Base-by-base conservation (phyloP, 1,284 basidiomycete genomes). In the Fomitiporia mediterranea region DNA sequence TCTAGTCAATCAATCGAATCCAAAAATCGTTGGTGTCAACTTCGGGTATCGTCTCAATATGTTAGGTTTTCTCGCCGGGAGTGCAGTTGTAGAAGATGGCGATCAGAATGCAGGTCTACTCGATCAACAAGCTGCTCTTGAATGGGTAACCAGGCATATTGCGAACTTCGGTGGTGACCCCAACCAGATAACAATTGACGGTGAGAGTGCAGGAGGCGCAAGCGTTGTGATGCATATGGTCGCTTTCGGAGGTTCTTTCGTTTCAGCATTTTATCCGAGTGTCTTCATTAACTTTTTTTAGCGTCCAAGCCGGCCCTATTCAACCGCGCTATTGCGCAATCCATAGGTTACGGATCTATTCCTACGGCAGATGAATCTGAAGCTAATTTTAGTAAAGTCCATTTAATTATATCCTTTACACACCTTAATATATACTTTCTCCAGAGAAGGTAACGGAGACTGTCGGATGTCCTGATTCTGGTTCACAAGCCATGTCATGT, bases 41-140 rank as follows among this genome's bases (percentile, higher is more conserved):
- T 72, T 81, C 13, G 77, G 78, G 59, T 83, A 82, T 62, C 75
- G 79, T 3, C 72, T 83, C 34, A 72, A 72, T 49, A 69, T 79
- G 2, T 74, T 83, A 52, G 82, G 82, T 25, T 83, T 82, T 68
- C 70, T 81, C 30, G 66, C 76, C 2, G 65, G 70, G 4, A 73
- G 76, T 0, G 72, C 62, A 6, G 65, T 74, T 28, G 55, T 57
- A 27, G 60, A 65, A 25, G 66, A 72, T 50, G 70, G 72, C 2
- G 67, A 70, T 53, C 61, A 72, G 21, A 79, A 79, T 58, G 67
- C 68, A 4, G 78, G 77, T 0, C 66, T 80, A 3, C 67, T 77
- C 11, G 78, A 80, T 58, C 76, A 79, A 59, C 64, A 74, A 4
- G 73, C 72, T 0, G 77, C 70, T 0, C 60, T 79, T 15, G 70